Evolutionary conservation across 108 stramenopile genomes (phyloP), one percentile per base, ranked within the genome.

Genomic region (Mayamaea pseudoterrestris): DNA sequence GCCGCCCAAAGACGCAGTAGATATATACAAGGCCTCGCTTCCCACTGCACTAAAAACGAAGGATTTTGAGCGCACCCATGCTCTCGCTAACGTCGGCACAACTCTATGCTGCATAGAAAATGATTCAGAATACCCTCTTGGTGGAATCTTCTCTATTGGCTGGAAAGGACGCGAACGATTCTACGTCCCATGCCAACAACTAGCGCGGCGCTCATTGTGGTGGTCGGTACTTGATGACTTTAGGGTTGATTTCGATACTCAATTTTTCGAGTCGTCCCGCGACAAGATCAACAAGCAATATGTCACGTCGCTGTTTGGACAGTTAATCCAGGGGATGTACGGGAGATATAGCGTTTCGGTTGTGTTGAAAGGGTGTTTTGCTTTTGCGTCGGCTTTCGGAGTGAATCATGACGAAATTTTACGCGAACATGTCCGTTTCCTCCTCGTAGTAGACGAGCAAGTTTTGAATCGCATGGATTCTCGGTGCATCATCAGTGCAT

Each of bases 41-140:
- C 89, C 89, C 21, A 78, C 75, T n/a, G 89, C 83, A 13, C 63
- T 90, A 9, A 73, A 69, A 5, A 80, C 75, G 24, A 66, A 78
- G 44, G 70, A 78, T 36, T 90, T 78, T 47, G 16, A 56, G 22
- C 50, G 89, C 23, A 68, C 83, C 27, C 46, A 64, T 3, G 69
- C 53, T 14, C 47, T 83, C 21, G 72, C 89, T 12, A 78, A 58
- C 24, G 71, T 90, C 41, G 89, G 89, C 0, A 65, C 43, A 47
- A 61, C 64, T 30, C 62, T 72, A 30, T 77, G 78, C 9, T 57
- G 16, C 53, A 50, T 34, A 47, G 20, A 18, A 63, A 47, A 32
- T 64, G 41, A 27, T 71, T 44, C 35, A 62, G 58, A 11, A 53
- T 30, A 29, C 56, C 14, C 13, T 56, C 56, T 41, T 51, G 41